Conservation (phyloP, 306 rosid species). For the Ceratonia siliqua region DNA sequence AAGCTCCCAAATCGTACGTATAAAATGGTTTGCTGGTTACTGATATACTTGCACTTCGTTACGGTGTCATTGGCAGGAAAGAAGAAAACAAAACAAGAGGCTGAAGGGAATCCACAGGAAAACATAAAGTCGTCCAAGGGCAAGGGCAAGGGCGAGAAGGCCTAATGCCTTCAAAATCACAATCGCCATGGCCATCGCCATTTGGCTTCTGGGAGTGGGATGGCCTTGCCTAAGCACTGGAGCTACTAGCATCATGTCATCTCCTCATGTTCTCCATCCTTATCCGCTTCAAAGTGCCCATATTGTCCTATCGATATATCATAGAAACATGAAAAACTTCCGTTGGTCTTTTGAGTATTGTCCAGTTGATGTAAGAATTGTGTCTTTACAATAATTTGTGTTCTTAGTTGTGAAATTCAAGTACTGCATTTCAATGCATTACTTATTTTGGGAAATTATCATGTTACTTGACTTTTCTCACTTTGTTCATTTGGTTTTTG, state of each 20-base stretch:
- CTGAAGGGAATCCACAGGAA: background rate
- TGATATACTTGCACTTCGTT: too few relatives aligned
- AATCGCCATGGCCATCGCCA: background rate
- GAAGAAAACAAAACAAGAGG: background rate
- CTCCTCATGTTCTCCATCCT: background rate
- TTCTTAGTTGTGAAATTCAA: background rate
- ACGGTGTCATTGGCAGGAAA: background rate
- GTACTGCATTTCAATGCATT: background rate
- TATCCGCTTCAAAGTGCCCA: too few relatives aligned
- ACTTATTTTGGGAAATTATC: background rate
- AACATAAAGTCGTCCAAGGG: background rate
- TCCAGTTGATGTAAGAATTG: background rate
- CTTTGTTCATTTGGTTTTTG: too few relatives aligned
- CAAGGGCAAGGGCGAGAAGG: background rate
- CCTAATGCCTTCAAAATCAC: background rate
- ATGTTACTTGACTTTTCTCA: background rate
- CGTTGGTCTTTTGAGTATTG: background rate
- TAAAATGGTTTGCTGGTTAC: too few relatives aligned
- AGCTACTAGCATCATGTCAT: background rate
- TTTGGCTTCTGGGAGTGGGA: background rate
- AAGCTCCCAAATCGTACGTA: too few relatives aligned
- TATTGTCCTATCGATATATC: too few relatives aligned
- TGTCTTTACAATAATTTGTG: background rate
- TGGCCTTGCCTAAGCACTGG: slow-evolving; percentile 24
- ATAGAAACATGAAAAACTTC: background rate